phyloP scores from a whole-genome alignment of 1,284 basidiomycete genomes.

The Ustilago crameri region DNA sequence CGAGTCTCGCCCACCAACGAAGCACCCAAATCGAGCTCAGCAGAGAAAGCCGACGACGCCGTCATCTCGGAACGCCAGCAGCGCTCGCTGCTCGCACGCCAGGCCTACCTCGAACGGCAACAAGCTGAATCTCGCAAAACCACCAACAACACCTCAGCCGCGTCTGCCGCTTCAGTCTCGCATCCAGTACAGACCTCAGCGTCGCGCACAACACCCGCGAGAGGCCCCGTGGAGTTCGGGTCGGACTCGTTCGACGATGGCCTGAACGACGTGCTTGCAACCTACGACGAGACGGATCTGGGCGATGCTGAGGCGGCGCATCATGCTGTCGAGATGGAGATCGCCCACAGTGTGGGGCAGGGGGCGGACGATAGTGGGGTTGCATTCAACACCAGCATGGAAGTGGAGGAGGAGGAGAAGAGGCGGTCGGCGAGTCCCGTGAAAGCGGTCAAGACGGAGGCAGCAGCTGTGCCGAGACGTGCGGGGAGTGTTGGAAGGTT shows the following conservation, averaged over 20 bases:
- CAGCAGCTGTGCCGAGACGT: slow-evolving; percentile 15
- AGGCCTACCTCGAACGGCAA: slow-evolving; percentile 37
- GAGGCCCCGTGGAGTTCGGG: slow-evolving; percentile 22
- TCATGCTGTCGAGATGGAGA: slow-evolving; percentile 45
- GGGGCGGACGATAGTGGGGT: slow-evolving; percentile 45
- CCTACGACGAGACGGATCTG: slow-evolving; percentile 40
- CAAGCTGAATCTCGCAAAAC: slow-evolving; percentile 23
- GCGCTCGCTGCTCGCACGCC: slow-evolving; percentile 33
- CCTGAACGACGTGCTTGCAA: slow-evolving; percentile 26
- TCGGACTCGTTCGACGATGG: slow-evolving; percentile 41
- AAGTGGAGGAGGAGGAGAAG: slow-evolving; percentile 22
- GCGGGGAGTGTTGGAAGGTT: slow-evolving; percentile 48
- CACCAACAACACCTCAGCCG: not conserved
- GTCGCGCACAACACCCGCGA: no score
- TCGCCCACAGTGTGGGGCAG: slow-evolving; percentile 14
- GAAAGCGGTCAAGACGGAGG: slow-evolving; percentile 42
- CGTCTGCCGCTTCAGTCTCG: not conserved
- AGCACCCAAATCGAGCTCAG: not conserved
- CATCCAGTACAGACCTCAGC: slow-evolving; percentile 5
- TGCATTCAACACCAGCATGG: slow-evolving; percentile 6
- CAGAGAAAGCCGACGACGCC: slow-evolving; percentile 8
- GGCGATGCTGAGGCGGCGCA: slow-evolving; percentile 41
- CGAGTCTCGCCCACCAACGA: not conserved
- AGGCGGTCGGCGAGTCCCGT: slow-evolving; percentile 41
- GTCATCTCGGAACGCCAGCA: slow-evolving; percentile 33